phyloP scores from a whole-genome alignment of 164 flowering plant species.

The Kingdonia uniflora region DNA sequence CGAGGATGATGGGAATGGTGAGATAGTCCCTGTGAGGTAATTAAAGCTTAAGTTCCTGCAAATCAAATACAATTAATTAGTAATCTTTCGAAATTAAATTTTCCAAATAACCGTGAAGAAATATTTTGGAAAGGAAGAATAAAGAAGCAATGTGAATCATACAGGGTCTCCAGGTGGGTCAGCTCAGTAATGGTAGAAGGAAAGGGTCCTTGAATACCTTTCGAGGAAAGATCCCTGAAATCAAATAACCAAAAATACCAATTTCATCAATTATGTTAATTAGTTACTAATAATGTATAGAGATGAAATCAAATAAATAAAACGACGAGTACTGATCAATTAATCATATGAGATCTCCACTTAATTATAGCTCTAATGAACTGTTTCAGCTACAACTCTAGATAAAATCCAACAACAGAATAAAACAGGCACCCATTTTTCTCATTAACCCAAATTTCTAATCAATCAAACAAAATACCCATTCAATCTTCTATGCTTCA shows the following conservation, averaged over 20 bases:
- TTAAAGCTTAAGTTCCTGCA: conserved; percentile 50
- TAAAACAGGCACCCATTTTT: too few species aligned
- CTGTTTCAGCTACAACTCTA: too few species aligned
- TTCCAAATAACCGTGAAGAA: background rate
- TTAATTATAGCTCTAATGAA: too few species aligned
- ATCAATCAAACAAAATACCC: too few species aligned
- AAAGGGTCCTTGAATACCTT: conserved; percentile 30
- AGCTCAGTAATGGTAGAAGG: conserved; percentile 38
- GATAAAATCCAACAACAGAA: too few species aligned
- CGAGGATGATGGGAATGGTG: conserved; percentile 32
- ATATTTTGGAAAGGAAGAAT: background rate
- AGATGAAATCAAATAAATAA: too few species aligned
- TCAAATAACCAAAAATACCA: background rate
- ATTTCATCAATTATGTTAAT: too few species aligned
- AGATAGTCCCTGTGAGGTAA: conserved; percentile 27
- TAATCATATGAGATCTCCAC: background rate
- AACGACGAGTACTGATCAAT: background rate
- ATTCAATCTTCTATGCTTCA: too few species aligned
- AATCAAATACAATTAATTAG: conserved; percentile 5
- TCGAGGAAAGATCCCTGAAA: conserved; percentile 50
- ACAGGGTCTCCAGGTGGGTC: conserved; percentile 36
- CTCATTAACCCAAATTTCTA: too few species aligned
- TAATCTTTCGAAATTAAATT: background rate
- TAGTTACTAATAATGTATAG: too few species aligned
- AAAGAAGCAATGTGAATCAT: conserved; percentile 20